A percentile compares a stretch with the other conserved stretches of the same genome.
Evolutionary conservation across 495 filamentous ascomycete species (phyloP).

Genomic region (Pyrenopolyporus hunteri): DNA sequence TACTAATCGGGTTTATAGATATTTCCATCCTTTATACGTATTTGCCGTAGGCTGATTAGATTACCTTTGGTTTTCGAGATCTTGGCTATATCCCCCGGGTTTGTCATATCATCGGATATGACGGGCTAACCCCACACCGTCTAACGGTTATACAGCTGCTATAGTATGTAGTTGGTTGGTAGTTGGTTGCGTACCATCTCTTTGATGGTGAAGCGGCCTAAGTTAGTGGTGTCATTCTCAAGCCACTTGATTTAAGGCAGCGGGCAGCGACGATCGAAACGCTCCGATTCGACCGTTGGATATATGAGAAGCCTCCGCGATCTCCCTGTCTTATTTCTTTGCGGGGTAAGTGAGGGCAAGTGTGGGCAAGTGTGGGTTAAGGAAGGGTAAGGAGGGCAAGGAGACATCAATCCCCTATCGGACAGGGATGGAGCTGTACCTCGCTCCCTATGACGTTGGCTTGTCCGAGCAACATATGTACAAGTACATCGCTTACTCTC

Average conservation of each 20-base stretch:
- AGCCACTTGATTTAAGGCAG: constrained; percentile 25
- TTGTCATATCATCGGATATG: not conserved
- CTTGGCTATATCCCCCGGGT: not conserved
- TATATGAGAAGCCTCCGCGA: constrained; percentile 25
- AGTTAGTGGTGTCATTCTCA: constrained; percentile 31
- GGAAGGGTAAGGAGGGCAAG: constrained; percentile 22
- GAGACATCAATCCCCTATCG: constrained; percentile 24
- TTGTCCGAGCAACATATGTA: not conserved
- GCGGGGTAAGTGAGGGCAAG: constrained; percentile 32
- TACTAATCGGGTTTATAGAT: too few species aligned
- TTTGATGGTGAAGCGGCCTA: too few species aligned
- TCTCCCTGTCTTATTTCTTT: constrained; percentile 36
- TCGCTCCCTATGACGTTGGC: constrained; percentile 36
- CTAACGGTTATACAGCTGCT: not conserved
- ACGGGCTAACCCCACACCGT: not conserved
- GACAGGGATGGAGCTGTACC: constrained; percentile 21
- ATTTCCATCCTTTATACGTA: too few species aligned
- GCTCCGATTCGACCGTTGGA: constrained; percentile 23
- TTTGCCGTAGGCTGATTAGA: too few species aligned
- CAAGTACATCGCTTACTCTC: not conserved
- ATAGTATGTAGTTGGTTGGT: too few species aligned
- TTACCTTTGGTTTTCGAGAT: too few species aligned
- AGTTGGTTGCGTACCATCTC: too few species aligned
- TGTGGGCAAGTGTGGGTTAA: constrained; percentile 27
- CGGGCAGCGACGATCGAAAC: constrained; percentile 29